These are phyloP conservation scores for Prosopis cineraria DNA, from an alignment of 306 rosid genomes.

Conservation along the genomic window DNA sequence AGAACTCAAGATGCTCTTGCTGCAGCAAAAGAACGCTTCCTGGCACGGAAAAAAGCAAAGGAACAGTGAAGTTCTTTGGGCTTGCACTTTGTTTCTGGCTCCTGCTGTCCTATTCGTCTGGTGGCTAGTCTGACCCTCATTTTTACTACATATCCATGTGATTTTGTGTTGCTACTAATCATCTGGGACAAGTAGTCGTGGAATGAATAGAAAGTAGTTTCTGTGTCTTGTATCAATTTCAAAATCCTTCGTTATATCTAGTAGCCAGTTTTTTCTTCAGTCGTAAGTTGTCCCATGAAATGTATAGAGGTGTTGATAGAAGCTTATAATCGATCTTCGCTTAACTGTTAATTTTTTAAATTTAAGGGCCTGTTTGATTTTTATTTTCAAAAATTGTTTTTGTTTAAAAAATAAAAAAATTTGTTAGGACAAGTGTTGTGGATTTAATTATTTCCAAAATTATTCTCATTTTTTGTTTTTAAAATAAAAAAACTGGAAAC, in stretches of 20 bases:
- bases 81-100: background rate
- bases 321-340: background rate
- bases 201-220: background rate
- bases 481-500: too few relatives aligned
- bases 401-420: too few relatives aligned
- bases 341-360: too few relatives aligned
- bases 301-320: background rate
- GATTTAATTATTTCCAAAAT: too few relatives aligned
- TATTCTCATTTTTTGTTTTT: too few relatives aligned
- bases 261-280: background rate
- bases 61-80: slow-evolving; percentile 40
- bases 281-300: background rate
- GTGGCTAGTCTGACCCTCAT: background rate
- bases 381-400: too few relatives aligned
- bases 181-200: background rate
- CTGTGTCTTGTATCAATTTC: background rate
- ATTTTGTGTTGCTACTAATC: background rate
- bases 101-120: background rate
- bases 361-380: too few relatives aligned
- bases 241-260: background rate
- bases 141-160: background rate
- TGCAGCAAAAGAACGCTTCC: slow-evolving; percentile 81
- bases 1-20: slow-evolving; percentile 68
- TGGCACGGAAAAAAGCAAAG: slow-evolving; percentile 74
- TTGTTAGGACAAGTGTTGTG: too few relatives aligned